Percentiles rank a stretch among this genome's conserved stretches.
Conservation (phyloP, 345 rosid genomes). For the Sapria himalayana region DNA sequence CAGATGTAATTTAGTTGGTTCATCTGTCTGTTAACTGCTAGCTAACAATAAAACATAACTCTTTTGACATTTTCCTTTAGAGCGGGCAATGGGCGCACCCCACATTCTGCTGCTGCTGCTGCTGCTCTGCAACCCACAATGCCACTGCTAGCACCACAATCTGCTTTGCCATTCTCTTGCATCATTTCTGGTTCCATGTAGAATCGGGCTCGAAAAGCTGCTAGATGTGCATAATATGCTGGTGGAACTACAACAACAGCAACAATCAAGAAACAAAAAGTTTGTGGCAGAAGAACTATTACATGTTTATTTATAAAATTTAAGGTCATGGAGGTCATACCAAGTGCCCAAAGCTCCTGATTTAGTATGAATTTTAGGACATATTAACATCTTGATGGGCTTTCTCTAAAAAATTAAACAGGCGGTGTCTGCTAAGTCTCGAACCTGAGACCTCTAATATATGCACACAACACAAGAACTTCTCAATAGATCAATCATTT, state of each 20-base stretch:
- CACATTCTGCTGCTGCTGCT: slow-evolving; percentile 36
- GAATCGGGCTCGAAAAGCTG: slow-evolving; percentile 92
- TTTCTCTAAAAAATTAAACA: too few relatives aligned
- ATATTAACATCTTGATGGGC: too few relatives aligned
- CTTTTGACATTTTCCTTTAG: slow-evolving; percentile 95
- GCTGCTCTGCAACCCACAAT: slow-evolving; percentile 15
- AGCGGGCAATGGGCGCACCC: slow-evolving; percentile 74
- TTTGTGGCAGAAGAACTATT: not conserved
- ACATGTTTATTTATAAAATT: too few relatives aligned
- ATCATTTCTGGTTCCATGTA: slow-evolving; percentile 74
- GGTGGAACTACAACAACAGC: slow-evolving; percentile 72
- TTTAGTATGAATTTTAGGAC: too few relatives aligned
- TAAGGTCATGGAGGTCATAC: too few relatives aligned
- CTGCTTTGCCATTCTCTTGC: slow-evolving; percentile 51
- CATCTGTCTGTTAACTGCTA: too few relatives aligned
- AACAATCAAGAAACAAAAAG: not conserved
- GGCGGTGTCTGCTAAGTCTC: too few relatives aligned
- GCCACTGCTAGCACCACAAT: slow-evolving; percentile 14
- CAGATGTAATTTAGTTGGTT: too few relatives aligned
- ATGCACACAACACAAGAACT: too few relatives aligned
- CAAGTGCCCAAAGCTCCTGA: too few relatives aligned
- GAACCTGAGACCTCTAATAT: too few relatives aligned
- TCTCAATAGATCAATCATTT: too few relatives aligned
- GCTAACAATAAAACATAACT: slow-evolving; percentile 91
- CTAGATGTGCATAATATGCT: slow-evolving; percentile 90